Percentiles rank a stretch among this genome's conserved stretches.
These are phyloP conservation scores for Corinectria fuckeliana DNA, from an alignment of 2,329 filamentous ascomycete genomes.

Conservation along the genomic window DNA sequence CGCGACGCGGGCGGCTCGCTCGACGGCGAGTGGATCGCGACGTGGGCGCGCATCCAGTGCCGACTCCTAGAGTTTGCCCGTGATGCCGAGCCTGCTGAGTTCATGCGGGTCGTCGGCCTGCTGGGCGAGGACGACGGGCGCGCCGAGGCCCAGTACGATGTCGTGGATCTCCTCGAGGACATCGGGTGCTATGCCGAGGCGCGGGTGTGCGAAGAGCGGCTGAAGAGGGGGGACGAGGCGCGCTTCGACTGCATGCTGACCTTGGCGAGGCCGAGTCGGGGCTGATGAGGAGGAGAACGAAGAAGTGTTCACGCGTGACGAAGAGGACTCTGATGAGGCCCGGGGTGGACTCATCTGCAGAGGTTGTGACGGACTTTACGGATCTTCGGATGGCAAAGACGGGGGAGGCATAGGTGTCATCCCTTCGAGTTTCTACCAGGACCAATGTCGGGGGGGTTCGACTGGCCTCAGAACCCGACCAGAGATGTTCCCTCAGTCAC, in stretches of 20 bases:
- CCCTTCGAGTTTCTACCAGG: background rate
- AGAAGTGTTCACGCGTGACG: too few species aligned
- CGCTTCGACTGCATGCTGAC: conserved; percentile 33
- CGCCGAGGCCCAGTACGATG: conserved; percentile 40
- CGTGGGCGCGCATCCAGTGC: conserved; percentile 44
- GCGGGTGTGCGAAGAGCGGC: conserved; percentile 31
- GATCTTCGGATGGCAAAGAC: background rate
- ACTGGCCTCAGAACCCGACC: background rate
- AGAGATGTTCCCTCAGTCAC: too few species aligned
- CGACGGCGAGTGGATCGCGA: conserved; percentile 42
- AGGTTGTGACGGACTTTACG: background rate
- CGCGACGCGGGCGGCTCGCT: conserved; percentile 46
- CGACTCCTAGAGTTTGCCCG: conserved; percentile 40
- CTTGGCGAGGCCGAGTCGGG: background rate
- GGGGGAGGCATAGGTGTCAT: background rate
- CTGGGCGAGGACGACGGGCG: conserved; percentile 18
- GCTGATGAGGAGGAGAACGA: too few species aligned
- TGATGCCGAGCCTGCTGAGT: conserved; percentile 39
- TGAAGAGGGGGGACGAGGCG: conserved; percentile 34
- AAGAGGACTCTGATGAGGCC: background rate
- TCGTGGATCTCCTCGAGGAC: conserved; percentile 45
- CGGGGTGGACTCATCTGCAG: too few species aligned
- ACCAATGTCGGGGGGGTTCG: background rate
- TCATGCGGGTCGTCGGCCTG: conserved; percentile 37
- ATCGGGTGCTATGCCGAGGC: conserved; percentile 43